Conservation (phyloP, 345 rosid species). For the Euphorbia lathyris region DNA sequence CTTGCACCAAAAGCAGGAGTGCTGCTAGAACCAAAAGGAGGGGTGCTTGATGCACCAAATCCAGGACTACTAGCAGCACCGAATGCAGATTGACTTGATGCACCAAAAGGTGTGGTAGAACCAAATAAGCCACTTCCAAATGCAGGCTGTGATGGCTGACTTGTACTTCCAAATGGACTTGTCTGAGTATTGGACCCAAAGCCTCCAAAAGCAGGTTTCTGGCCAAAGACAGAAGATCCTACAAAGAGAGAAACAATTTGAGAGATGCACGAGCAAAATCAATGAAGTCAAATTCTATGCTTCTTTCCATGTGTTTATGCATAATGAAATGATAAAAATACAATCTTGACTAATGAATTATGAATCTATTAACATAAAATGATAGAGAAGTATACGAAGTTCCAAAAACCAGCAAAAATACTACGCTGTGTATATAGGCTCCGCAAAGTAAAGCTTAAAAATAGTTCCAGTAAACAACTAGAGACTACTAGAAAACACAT, state of each 20-base stretch:
- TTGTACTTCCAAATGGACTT: constrained; percentile 59
- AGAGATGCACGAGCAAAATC: neutral
- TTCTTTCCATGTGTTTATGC: neutral
- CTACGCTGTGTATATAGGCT: neutral
- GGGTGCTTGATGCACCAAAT: constrained; percentile 25
- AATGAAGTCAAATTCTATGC: neutral
- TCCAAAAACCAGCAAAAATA: neutral
- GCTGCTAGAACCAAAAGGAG: constrained; percentile 54
- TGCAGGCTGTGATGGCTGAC: constrained; percentile 69
- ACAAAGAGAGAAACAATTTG: neutral
- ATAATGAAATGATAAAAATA: neutral
- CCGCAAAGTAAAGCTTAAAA: neutral
- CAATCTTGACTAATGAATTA: neutral
- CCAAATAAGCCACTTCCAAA: constrained; percentile 67
- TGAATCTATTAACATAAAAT: neutral
- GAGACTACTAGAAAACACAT: neutral
- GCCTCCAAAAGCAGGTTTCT: constrained; percentile 72
- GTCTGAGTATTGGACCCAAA: constrained; percentile 65
- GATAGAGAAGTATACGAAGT: neutral
- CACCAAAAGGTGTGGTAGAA: constrained; percentile 63
- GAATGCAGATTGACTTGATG: constrained; percentile 44
- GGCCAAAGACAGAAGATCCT: constrained; percentile 74
- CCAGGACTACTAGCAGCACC: constrained; percentile 23
- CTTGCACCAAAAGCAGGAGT: constrained; percentile 57
- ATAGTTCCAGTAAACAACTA: too few species aligned